Conservation (phyloP, 495 filamentous ascomycete species). For the Penicillium bialowiezense region DNA sequence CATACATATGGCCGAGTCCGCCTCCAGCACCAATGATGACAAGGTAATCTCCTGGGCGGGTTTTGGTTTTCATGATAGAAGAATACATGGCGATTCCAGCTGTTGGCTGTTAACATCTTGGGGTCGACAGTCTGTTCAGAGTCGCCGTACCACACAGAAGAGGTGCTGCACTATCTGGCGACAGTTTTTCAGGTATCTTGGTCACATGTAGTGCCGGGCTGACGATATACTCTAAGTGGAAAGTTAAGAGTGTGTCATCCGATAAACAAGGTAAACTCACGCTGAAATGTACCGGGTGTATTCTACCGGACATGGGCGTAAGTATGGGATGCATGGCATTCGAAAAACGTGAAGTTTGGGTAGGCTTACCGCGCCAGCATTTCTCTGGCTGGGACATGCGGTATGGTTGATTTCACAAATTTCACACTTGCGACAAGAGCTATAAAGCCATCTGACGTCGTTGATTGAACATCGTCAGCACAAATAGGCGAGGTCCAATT, state of each 20-base stretch:
- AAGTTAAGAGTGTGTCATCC: neutral
- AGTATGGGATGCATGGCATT: neutral
- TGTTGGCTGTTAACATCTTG: too few relatives aligned
- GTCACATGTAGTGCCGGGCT: conserved; percentile 41
- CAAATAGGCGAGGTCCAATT: neutral
- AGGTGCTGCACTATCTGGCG: conserved; percentile 36
- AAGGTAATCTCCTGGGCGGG: conserved; percentile 39
- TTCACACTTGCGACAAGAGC: conserved; percentile 42
- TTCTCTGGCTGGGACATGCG: conserved; percentile 42
- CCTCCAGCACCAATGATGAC: conserved; percentile 43
- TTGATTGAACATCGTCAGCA: neutral
- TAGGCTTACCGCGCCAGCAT: conserved; percentile 41
- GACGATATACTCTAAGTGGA: conserved; percentile 31
- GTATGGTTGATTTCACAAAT: conserved; percentile 48
- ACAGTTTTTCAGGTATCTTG: conserved; percentile 32
- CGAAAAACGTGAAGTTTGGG: neutral
- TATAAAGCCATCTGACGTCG: conserved; percentile 39
- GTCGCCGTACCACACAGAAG: conserved; percentile 37
- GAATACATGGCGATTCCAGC: conserved; percentile 48
- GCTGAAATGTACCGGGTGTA: conserved; percentile 46
- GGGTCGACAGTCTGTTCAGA: too few relatives aligned
- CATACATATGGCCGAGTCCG: conserved; percentile 44
- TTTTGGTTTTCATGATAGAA: conserved; percentile 43
- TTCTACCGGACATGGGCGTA: conserved; percentile 22
- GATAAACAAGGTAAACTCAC: conserved; percentile 14